These are phyloP conservation scores for Lepiota brunneoincarnata DNA, from an alignment of 768 basidiomycete species.

Conservation along the genomic window DNA sequence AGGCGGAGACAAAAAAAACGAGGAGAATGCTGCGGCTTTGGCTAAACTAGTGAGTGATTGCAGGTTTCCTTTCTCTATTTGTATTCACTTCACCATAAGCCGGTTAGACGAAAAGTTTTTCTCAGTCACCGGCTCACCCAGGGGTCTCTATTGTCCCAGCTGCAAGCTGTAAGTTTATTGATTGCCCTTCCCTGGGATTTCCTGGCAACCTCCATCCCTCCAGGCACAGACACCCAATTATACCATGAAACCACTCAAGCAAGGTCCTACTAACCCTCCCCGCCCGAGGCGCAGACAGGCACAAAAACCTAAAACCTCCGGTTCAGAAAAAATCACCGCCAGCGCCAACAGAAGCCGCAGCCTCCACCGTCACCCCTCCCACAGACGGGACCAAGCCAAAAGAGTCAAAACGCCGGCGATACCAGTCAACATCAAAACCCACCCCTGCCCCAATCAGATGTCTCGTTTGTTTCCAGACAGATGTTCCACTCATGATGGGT, in stretches of 20 bases:
- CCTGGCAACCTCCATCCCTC: background rate
- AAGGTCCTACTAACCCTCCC: constrained; percentile 32
- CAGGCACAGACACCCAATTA: constrained; percentile 44
- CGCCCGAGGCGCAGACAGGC: constrained; percentile 24
- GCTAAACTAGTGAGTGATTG: constrained; percentile 38
- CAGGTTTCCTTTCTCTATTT: background rate
- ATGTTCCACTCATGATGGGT: constrained; percentile 75
- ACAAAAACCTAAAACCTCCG: constrained; percentile 24
- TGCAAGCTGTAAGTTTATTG: constrained; percentile 48
- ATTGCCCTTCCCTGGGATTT: background rate
- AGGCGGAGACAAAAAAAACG: constrained; percentile 52
- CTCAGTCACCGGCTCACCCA: constrained; percentile 57
- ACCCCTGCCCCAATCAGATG: constrained; percentile 40
- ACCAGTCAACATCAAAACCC: constrained; percentile 5
- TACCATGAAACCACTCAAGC: constrained; percentile 57
- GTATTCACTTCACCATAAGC: background rate
- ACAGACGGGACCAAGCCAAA: constrained; percentile 7
- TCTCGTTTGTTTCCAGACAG: constrained; percentile 56
- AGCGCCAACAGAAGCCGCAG: constrained; percentile 13
- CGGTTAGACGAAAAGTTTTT: constrained; percentile 48
- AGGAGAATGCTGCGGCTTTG: constrained; percentile 44
- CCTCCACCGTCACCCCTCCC: constrained; percentile 10
- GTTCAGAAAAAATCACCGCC: constrained; percentile 22
- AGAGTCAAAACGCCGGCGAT: constrained; percentile 5
- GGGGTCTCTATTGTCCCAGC: constrained; percentile 53